phyloP scores from a whole-genome alignment of 305 asterid genomes.

The Fraxinus velutina region DNA sequence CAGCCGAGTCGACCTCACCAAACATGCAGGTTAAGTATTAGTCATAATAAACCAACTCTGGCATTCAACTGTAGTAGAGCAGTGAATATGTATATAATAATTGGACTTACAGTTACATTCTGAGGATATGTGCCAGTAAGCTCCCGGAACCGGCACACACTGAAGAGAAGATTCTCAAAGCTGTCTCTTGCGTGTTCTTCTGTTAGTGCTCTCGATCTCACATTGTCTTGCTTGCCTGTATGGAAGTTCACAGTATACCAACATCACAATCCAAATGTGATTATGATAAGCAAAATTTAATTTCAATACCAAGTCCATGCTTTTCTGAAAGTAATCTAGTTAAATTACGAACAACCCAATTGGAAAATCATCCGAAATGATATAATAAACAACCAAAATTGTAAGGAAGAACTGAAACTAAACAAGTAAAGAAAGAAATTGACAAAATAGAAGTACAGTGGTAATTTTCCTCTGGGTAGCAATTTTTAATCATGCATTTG shows the following conservation, averaged over 20 bases:
- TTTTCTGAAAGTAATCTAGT: not conserved
- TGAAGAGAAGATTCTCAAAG: constrained; percentile 89
- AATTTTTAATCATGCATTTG: not conserved
- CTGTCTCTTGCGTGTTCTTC: constrained; percentile 98
- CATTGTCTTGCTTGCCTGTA: constrained; percentile 60
- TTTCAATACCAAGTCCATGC: not conserved
- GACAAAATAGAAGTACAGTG: not conserved
- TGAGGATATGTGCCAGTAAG: constrained; percentile 84
- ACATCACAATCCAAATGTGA: not conserved
- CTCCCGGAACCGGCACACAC: constrained; percentile 88
- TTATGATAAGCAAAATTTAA: not conserved
- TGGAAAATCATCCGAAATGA: not conserved
- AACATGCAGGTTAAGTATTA: not conserved
- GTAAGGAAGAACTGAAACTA: not conserved
- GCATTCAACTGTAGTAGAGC: constrained; percentile 7
- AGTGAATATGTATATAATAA: constrained; percentile 1
- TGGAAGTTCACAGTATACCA: constrained; percentile 12
- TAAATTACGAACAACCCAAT: not conserved
- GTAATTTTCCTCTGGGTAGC: not conserved
- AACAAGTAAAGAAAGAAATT: not conserved
- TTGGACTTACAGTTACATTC: constrained; percentile 74
- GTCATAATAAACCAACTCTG: constrained; percentile 13
- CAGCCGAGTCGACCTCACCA: not conserved
- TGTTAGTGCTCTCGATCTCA: constrained; percentile 73
- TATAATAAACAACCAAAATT: not conserved